Base-by-base conservation (phyloP, 129 eudicot genomes). In the Artemisia argyi region DNA sequence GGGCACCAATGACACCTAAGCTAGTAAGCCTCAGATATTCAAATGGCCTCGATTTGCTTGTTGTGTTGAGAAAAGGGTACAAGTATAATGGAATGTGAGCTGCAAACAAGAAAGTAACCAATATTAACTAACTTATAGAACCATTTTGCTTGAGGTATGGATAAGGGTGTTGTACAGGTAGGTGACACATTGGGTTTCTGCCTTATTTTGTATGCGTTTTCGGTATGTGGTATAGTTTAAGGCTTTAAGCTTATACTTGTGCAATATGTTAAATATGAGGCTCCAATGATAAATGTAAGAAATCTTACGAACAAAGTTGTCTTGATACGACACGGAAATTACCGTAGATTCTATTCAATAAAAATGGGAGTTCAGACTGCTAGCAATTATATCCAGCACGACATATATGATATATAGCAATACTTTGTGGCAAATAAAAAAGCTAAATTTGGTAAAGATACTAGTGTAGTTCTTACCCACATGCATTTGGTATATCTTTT, bases 11-110 rank as follows among this genome's bases (percentile, higher is more conserved):
- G 82, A 94, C 97, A 66, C 98, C 98, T 69, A 94, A 76, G 74
- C 98, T 90, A 60, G 98, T 86, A 80, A 94, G 97, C 83, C 98
- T 84, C 81, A 94, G 64, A 77, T 94, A 90, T 69, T 94, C 98
- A 70, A 94, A 90, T 35, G 98, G 98, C 84, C 91, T 90, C 44
- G 93, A 84, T 69, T 88, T 90, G 85, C 93, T 90, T 13, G 97
- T 90, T 22, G 93, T 94, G 70, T 90, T 90, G 63, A 94, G 93
- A 57, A 94, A 94, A 50, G 97, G 97, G 78, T 90, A 94, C 63
- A 94, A 54, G 77, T 94, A 94, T 32, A 86, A 66, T 30, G 98
- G 98, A 69, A 94, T 90, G 55, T 88, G 93, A 63, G 98, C 98
- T 94, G 92, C 87, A 87, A 80, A 53, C 39, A 50, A 78, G 22